Evolutionary conservation across 1,139 yeast species (phyloP).

Genomic region (Geotrichum cucujoidarum): DNA sequence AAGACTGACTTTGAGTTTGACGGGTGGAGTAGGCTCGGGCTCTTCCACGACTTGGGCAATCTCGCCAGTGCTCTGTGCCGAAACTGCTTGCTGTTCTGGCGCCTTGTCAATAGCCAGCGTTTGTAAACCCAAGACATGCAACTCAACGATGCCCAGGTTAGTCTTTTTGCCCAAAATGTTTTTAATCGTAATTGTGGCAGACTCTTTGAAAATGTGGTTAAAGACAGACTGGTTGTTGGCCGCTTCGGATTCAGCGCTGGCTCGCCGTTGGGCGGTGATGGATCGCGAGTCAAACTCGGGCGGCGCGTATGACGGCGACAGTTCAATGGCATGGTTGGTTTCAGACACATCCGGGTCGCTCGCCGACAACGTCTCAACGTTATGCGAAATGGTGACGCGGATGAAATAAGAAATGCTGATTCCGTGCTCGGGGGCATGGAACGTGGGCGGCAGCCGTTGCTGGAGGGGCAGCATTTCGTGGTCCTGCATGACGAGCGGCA

Average conservation of each 20-base stretch:
- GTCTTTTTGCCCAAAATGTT: slow-evolving; percentile 10
- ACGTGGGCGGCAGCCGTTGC: slow-evolving; percentile 10
- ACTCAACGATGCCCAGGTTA: slow-evolving; percentile 15
- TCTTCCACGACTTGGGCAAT: neutral
- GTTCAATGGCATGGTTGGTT: neutral
- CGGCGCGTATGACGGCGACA: slow-evolving; percentile 15
- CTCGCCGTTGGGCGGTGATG: neutral
- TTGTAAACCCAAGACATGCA: slow-evolving; percentile 18
- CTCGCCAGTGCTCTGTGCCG: no score
- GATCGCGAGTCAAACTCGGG: slow-evolving; percentile 12
- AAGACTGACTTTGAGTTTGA: neutral
- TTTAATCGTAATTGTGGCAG: slow-evolving; percentile 1
- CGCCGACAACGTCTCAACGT: slow-evolving; percentile 1
- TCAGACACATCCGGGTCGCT: neutral
- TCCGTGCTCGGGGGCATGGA: neutral
- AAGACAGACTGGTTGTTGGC: slow-evolving; percentile 3
- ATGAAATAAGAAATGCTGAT: slow-evolving; percentile 6
- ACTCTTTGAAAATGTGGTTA: slow-evolving; percentile 12
- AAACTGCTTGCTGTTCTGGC: no score
- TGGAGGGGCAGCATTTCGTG: slow-evolving; percentile 7
- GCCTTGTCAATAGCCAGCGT: slow-evolving; percentile 1
- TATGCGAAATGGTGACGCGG: slow-evolving; percentile 6
- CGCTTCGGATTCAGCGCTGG: neutral
- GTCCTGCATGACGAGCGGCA: slow-evolving; percentile 3
- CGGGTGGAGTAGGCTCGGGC: neutral